Evolutionary conservation across 176 grass and related monocot species (phyloP), one percentile per base, ranked within the genome.

Genomic region (Pontederia paniculata): DNA sequence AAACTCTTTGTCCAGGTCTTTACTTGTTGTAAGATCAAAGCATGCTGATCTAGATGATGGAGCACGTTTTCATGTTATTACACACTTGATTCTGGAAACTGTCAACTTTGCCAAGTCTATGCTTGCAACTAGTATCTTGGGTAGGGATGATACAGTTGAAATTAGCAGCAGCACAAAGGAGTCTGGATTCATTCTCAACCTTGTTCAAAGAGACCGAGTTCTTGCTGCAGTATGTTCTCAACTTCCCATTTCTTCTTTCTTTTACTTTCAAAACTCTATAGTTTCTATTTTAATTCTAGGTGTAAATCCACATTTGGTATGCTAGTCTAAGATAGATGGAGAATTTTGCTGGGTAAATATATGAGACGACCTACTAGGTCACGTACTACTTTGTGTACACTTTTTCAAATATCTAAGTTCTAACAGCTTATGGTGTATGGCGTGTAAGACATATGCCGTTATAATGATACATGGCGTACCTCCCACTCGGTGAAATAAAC

Each of bases 181-280:
- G 71, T 75, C 70, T 73, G 87, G 85, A 45, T 97, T 84, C 53
- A 79, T 90, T 74, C 82, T 90, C 77, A 87, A 73, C 74, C 77
- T 84, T 76, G 60, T 97, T 78, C 91, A 87, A 55, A 97, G 86
- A 68, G 91, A 97, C 20, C 76, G 91, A 42, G 91, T 97, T 80
- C 68, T 90, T 23, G 58, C 83, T 49, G 70, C 68, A 57, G 91
- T 97, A 49, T 69, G 79, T 83, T 41, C 44, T 45, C 13, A 50
- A 72, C 28, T n/a, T n/a, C n/a, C n/a, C n/a, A n/a, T n/a, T 46
- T 76, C 50, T 71, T 79, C 28, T 52, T 48, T 60, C 23, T 46
- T 18, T 55, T 43, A 8, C 20, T 42, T 13, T 41, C 1, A 19
- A 56, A 21, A 16, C 14, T 18, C 19, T 54, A 20, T 9, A 20